Evolutionary conservation across 345 rosid species (phyloP), one percentile per base, ranked within the genome.

Genomic region (Geranium brycei): DNA sequence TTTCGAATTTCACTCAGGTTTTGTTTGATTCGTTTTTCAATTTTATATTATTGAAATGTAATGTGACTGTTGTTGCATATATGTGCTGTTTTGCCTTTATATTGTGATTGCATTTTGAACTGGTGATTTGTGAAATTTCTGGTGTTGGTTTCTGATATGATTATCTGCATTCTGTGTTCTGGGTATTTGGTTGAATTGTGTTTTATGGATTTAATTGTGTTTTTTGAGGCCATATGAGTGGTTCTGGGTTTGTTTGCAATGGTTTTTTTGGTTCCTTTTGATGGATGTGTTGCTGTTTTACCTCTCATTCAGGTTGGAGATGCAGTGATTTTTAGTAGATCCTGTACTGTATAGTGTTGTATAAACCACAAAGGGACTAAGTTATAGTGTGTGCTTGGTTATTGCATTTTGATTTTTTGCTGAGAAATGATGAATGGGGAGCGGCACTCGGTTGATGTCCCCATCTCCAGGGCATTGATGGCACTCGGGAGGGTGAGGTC

Each of bases 401-500:
- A 3, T 15, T 12, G 8, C 62, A 57, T 23, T 28, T 15, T 19
- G 59, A 40, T 23, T 23, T 23, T 23, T 30, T 1, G 19, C 62
- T 67, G 35, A 66, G 64, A 30, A 66, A 85, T 78, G 81, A 77
- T 74, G 72, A 96, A 93, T 51, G 87, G 83, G 65, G 65, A 95
- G 72, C 74, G 99, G 61, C 96, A 90, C 77, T 93, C 97, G 11
- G 85, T 93, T 41, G 99, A 93, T 71, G 68, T 90, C 62, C 99
- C 99, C 15, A 86, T 93, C 57, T 79, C 99, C 32, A 90, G 87
- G 74, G 83, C 96, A 35, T 95, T 93, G n/a, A 72, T 82, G 13
- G 95, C 97, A 18, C 87, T 93, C 19, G 80, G 96, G 80, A 85
- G 97, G 62, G 99, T 93, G 72, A 78, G 84, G 83, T 93, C 99